Percentiles rank a stretch among this genome's conserved stretches.
phyloP scores from a whole-genome alignment of 768 basidiomycete species.

The Pholiota molesta region DNA sequence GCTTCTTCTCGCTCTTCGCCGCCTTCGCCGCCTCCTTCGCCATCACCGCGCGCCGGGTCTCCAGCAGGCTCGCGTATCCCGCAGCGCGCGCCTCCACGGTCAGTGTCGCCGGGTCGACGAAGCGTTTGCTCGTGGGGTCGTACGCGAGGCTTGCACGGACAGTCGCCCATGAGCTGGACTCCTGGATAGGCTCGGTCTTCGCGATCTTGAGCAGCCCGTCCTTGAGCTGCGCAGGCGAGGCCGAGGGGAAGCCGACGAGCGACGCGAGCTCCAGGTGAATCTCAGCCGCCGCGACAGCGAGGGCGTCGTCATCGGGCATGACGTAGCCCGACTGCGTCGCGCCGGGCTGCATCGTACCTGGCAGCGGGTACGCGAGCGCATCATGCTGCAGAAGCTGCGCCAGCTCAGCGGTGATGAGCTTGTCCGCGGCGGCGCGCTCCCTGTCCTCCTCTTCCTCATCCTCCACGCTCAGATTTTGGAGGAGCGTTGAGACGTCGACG shows the following conservation, averaged over 20 bases:
- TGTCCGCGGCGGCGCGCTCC: slow-evolving; percentile 44
- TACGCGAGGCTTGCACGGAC: slow-evolving; percentile 65
- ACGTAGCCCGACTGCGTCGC: slow-evolving; percentile 68
- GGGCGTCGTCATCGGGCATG: slow-evolving; percentile 75
- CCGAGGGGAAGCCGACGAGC: slow-evolving; percentile 83
- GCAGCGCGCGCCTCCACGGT: slow-evolving; percentile 58
- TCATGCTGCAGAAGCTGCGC: slow-evolving; percentile 84
- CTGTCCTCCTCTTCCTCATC: slow-evolving; percentile 26
- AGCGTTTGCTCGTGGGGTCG: slow-evolving; percentile 48
- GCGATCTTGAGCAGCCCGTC: slow-evolving; percentile 71
- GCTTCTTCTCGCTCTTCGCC: slow-evolving; percentile 88
- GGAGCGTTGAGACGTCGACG: slow-evolving; percentile 68
- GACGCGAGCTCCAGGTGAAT: slow-evolving; percentile 83
- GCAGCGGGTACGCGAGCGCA: slow-evolving; percentile 82
- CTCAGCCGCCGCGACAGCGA: slow-evolving; percentile 67
- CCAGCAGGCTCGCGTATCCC: slow-evolving; percentile 66
- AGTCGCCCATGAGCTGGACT: slow-evolving; percentile 71
- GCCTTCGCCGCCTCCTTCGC: slow-evolving; percentile 80
- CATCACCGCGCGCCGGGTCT: slow-evolving; percentile 70
- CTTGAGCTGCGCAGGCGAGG: slow-evolving; percentile 76
- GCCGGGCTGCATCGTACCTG: slow-evolving; percentile 82
- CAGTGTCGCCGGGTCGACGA: slow-evolving; percentile 71
- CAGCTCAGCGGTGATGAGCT: slow-evolving; percentile 77
- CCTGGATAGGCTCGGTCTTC: slow-evolving; percentile 63
- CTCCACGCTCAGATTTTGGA: slow-evolving; percentile 60